Conservation (phyloP, 75 land plant genomes). For the Cunninghamia lanceolata region DNA sequence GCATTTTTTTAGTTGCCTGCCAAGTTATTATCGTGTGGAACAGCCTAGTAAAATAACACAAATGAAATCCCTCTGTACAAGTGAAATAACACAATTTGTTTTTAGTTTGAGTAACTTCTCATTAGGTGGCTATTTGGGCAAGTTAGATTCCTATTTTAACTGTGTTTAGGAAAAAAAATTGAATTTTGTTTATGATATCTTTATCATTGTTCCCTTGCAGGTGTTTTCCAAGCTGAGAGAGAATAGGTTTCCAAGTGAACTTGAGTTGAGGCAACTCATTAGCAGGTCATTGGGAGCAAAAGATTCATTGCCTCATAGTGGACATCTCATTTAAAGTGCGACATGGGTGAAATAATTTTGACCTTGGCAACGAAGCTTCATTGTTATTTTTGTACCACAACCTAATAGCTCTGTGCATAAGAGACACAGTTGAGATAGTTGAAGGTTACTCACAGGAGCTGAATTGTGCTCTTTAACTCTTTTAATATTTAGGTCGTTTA, state of each 20-base stretch:
- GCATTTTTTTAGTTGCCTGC: neutral
- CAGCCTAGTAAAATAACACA: neutral
- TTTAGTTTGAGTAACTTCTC: neutral
- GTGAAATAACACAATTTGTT: neutral
- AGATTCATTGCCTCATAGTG: neutral
- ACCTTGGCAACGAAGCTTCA: neutral
- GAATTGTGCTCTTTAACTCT: neutral
- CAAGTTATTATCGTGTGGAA: neutral
- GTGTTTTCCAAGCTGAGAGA: constrained; percentile 13
- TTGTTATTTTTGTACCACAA: neutral
- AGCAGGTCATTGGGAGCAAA: constrained; percentile 2
- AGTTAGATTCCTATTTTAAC: neutral
- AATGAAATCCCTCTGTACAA: neutral
- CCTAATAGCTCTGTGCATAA: neutral
- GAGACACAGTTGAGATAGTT: neutral
- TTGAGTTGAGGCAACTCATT: neutral
- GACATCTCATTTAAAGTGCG: neutral
- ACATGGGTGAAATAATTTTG: neutral
- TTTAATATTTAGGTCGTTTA: neutral
- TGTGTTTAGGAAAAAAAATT: neutral
- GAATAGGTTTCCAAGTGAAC: constrained; percentile 5
- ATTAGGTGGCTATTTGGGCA: neutral
- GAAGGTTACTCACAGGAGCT: neutral
- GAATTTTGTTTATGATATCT: neutral
- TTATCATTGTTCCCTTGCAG: constrained; percentile 1